Conservation (phyloP, 306 rosid species). For the Alnus rubra region DNA sequence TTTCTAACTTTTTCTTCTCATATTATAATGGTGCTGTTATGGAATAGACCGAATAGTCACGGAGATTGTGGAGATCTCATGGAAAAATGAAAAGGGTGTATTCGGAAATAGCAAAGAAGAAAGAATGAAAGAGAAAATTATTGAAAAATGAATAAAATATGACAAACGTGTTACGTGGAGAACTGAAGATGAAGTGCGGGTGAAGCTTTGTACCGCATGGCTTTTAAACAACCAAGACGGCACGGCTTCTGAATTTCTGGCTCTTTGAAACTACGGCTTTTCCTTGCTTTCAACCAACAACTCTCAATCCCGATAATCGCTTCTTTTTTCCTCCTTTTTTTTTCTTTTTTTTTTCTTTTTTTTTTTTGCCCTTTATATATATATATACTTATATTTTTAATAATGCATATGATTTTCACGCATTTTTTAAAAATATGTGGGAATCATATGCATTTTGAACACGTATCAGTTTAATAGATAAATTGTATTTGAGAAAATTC, state of each 20-base stretch:
- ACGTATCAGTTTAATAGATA: no score
- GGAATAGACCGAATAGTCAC: not conserved
- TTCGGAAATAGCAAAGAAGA: conserved; percentile 37
- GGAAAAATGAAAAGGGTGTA: conserved; percentile 20
- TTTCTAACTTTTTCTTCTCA: no score
- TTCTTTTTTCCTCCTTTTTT: no score
- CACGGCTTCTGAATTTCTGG: conserved; percentile 67
- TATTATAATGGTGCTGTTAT: not conserved
- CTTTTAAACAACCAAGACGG: conserved; percentile 66
- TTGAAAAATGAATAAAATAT: conserved; percentile 24
- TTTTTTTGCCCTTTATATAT: no score
- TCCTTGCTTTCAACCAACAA: conserved; percentile 44
- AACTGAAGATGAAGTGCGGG: conserved; percentile 46
- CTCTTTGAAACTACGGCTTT: conserved; percentile 45
- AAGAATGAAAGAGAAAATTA: not conserved
- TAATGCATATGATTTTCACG: no score
- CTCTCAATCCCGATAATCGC: conserved; percentile 42
- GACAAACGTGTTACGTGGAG: conserved; percentile 5
- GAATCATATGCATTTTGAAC: no score
- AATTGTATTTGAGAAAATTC: no score
- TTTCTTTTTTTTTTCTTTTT: no score
- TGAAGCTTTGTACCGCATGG: conserved; percentile 41
- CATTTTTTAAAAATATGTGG: no score
- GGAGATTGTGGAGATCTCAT: conserved; percentile 30
- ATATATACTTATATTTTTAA: no score